Conservation (phyloP, 176 grass and related monocot genomes). For the Hordeum vulgare region DNA sequence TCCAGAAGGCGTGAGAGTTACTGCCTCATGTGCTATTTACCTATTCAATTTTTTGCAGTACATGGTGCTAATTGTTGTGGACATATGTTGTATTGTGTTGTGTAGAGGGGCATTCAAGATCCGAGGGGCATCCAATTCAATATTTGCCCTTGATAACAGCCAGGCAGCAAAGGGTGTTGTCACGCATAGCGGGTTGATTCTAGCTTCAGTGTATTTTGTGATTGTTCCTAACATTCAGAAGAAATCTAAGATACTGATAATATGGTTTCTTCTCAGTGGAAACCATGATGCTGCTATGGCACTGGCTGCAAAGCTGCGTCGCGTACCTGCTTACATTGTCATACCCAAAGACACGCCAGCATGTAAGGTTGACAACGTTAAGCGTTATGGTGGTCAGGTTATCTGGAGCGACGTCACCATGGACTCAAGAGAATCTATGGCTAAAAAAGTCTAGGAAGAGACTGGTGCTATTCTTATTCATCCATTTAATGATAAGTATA, state of each 20-base stretch:
- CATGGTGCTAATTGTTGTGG: background rate
- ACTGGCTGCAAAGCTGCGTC: slow-evolving; percentile 76
- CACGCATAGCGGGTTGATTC: slow-evolving; percentile 83
- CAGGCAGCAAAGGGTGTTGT: slow-evolving; percentile 79
- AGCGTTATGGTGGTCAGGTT: slow-evolving; percentile 66
- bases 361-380: slow-evolving; percentile 91
- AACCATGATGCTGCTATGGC: slow-evolving; percentile 90
- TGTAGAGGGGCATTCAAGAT: slow-evolving; percentile 91
- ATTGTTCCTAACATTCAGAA: background rate
- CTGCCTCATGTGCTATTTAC: background rate
- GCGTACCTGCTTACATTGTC: slow-evolving; percentile 87
- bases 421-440: slow-evolving; percentile 69
- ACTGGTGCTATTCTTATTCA: slow-evolving; percentile 82
- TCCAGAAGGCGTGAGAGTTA: slow-evolving; percentile 82
- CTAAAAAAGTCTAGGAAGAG: slow-evolving; percentile 65
- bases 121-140: slow-evolving; percentile 84
- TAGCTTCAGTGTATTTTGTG: background rate
- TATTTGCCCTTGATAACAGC: slow-evolving; percentile 67
- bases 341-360: slow-evolving; percentile 73
- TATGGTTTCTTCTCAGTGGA: slow-evolving; percentile 39
- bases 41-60: background rate
- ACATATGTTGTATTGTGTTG: background rate
- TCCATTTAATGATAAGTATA: slow-evolving; percentile 84
- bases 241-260: background rate
- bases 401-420: slow-evolving; percentile 73